Evolutionary conservation across 495 filamentous ascomycete genomes (phyloP), one percentile per base, ranked within the genome.

Genomic region (Podospora australis): DNA sequence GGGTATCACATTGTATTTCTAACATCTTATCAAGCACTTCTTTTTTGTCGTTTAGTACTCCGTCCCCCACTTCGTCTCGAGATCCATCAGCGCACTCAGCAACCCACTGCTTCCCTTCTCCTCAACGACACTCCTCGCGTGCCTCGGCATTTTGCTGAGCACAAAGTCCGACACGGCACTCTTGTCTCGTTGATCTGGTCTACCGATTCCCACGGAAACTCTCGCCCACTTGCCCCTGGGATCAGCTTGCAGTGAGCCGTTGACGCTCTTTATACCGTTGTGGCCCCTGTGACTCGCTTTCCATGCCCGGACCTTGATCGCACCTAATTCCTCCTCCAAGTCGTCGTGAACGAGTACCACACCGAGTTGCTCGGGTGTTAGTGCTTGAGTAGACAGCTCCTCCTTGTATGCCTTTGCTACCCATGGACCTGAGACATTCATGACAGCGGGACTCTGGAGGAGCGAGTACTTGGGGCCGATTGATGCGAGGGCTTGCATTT

Each of bases 281-380:
- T 95, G 89, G 0, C 89, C 89, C 13, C 78, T 72, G 28, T 79
- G 62, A 66, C 84, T 88, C 71, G 64, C 60, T 64, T 82, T 39
- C 77, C 78, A 69, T 35, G 55, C 39, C 61, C 71, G 54, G 64
- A 80, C 30, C 32, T 71, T 83, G 4, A 94, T 70, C 29, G 73
- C 77, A 1, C 88, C 87, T 9, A 87, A 54, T 20, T 72, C 66
- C 36, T 74, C 72, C 59, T 95, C 88, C 7, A 95, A 65, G 58
- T 95, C 89, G 57, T 95, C 89, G 66, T 95, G 87, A 22, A 95
- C 68, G 2, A 95, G 66, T 2, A 94, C 78, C 13, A 95, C 67
- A 0, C 62, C 63, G 0, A 77, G 55, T 20, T 77, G 69, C 0
- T 48, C 26, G 6, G 70, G 53, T 1, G 52, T 34, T 26, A 63